Base-by-base conservation (phyloP, 176 grass and related monocot species). In the Cocos nucifera region DNA sequence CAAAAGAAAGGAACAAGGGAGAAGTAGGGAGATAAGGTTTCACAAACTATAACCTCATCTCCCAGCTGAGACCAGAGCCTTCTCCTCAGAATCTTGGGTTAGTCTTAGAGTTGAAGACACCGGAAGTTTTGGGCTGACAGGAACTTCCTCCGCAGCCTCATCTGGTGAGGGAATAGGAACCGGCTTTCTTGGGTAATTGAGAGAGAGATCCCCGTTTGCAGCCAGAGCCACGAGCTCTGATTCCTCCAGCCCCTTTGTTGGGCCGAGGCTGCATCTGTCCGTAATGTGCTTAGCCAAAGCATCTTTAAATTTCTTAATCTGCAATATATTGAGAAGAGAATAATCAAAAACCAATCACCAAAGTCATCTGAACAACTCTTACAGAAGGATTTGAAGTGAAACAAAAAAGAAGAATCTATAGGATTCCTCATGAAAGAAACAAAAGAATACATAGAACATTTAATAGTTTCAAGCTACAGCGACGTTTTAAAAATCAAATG, bases 21-120 rank as follows among this genome's bases (percentile, higher is more conserved):
- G 56, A 59, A 65, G 25, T 22, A 71, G 54, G 24, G 30, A 25
- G 69, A 83, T 35, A 24, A 69, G 51, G 67, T 60, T 58, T 66
- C 44, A 32, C 7, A 3, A 55, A 68, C 49, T 53, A 49, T 10
- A 4, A 0, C 35, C 28, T 28, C 22, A 65, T 51, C 63, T 53
- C 7, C 63, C 22, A 52, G 49, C 49, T 26, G 22, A 4, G 2
- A 48, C 63, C 48, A 65, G 4, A 10, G 49, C 19, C 49, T 65
- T 65, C 22, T 18, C 49, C 5, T n/a, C 22, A 27, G 49, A 25
- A 6, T 53, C 63, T 15, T 52, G 20, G 27, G n/a, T 21, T 18
- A 20, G 7, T 35, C 30, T 22, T 17, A 49, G 1, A 14, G 15
- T 20, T 17, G 50, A 48, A 51, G 19, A 22, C 22, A 65, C 21